Percentiles rank a stretch among this genome's conserved stretches.
Evolutionary conservation across 768 basidiomycete genomes (phyloP).

Genomic region (Collybiopsis luxurians): DNA sequence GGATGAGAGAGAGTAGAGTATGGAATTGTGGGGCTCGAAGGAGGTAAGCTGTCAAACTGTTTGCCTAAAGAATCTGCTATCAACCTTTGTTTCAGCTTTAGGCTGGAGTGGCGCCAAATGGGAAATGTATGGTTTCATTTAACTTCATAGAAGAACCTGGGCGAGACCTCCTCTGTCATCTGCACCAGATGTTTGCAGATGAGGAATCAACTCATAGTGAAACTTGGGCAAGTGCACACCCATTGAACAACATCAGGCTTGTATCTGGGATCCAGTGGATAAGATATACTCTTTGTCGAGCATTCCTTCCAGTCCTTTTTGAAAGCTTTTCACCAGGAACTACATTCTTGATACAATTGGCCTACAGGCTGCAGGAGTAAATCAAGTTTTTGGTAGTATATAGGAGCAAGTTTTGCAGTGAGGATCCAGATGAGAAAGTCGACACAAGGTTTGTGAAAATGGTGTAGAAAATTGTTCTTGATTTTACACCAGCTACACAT

Average conservation of each 20-base stretch:
- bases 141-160: too few species aligned
- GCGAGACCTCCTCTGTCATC: slow-evolving; percentile 13
- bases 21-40: too few species aligned
- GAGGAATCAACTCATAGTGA: slow-evolving; percentile 20
- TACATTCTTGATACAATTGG: slow-evolving; percentile 19
- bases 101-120: too few species aligned
- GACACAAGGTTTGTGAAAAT: slow-evolving; percentile 27
- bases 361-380: slow-evolving; percentile 7
- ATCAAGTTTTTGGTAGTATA: slow-evolving; percentile 22
- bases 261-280: too few species aligned
- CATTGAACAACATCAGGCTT: slow-evolving; percentile 12
- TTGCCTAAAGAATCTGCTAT: too few species aligned
- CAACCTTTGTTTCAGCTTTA: too few species aligned
- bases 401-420: slow-evolving; percentile 25
- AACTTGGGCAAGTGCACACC: slow-evolving; percentile 23
- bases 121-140: too few species aligned
- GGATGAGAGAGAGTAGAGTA: too few species aligned
- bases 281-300: slow-evolving; percentile 14
- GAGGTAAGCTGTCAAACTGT: too few species aligned
- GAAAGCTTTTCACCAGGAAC: slow-evolving; percentile 25
- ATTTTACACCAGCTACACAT: slow-evolving; percentile 33
- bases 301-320: slow-evolving; percentile 18
- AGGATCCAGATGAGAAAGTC: slow-evolving; percentile 32
- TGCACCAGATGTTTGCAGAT: slow-evolving; percentile 28
- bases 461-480: slow-evolving; percentile 30